phyloP scores from a whole-genome alignment of 768 basidiomycete species.

The Amanita pallidorosea region DNA sequence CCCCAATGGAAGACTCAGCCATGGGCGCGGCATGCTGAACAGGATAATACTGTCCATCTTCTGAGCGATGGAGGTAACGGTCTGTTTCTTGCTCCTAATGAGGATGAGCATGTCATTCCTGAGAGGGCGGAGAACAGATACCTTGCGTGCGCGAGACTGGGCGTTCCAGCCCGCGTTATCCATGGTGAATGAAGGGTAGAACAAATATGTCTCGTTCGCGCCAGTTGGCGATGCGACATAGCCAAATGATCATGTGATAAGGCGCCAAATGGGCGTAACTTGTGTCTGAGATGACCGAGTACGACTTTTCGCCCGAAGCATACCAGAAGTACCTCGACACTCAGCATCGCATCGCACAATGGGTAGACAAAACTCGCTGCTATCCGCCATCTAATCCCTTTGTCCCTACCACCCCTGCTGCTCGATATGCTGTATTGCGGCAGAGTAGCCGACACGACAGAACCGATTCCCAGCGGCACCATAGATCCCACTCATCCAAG shows the following conservation, averaged over 20 bases:
- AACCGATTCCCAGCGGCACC: neutral
- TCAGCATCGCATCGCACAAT: slow-evolving; percentile 36
- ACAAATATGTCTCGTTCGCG: neutral
- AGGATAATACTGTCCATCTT: slow-evolving; percentile 41
- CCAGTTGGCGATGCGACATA: neutral
- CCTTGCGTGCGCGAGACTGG: slow-evolving; percentile 48
- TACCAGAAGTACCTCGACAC: slow-evolving; percentile 33
- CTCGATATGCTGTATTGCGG: slow-evolving; percentile 8
- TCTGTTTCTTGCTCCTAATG: slow-evolving; percentile 23
- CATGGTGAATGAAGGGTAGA: slow-evolving; percentile 28
- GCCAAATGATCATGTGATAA: neutral
- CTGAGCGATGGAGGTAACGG: slow-evolving; percentile 14
- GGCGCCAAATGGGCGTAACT: slow-evolving; percentile 1
- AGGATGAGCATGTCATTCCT: slow-evolving; percentile 3
- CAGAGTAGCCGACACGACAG: neutral
- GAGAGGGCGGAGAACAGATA: slow-evolving; percentile 14
- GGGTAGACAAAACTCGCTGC: slow-evolving; percentile 26
- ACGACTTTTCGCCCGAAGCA: slow-evolving; percentile 51
- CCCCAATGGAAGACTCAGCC: slow-evolving; percentile 52
- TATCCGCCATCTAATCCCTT: slow-evolving; percentile 16
- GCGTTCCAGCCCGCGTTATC: slow-evolving; percentile 76
- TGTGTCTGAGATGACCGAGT: slow-evolving; percentile 37
- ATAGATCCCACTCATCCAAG: neutral
- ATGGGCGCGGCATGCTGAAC: slow-evolving; percentile 51
- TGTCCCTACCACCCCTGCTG: slow-evolving; percentile 21